phyloP scores from a whole-genome alignment of 768 basidiomycete genomes.

The Boletus insuetus region DNA sequence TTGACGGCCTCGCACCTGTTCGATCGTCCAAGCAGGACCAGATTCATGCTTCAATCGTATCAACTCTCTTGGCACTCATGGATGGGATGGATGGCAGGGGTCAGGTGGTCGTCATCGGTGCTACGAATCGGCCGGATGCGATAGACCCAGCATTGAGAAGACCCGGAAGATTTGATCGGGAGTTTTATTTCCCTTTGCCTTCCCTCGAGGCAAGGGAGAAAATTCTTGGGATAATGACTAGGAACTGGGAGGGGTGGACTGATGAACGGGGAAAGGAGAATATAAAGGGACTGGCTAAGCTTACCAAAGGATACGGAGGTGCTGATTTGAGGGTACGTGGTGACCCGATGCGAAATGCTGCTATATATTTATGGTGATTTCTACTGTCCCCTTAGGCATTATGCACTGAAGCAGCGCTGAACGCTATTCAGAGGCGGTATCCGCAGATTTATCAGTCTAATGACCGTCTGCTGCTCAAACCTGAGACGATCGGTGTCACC shows the following conservation, averaged over 20 bases:
- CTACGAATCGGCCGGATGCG: slow-evolving; percentile 97
- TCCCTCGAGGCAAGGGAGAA: slow-evolving; percentile 79
- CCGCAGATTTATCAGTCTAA: slow-evolving; percentile 95
- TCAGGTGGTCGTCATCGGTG: slow-evolving; percentile 96
- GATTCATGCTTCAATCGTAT: slow-evolving; percentile 97
- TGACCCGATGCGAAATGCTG: neutral
- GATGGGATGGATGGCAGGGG: slow-evolving; percentile 99
- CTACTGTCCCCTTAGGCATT: slow-evolving; percentile 55
- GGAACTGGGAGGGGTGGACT: slow-evolving; percentile 84
- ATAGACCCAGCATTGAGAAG: slow-evolving; percentile 93
- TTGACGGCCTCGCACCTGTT: slow-evolving; percentile 96
- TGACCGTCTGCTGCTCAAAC: slow-evolving; percentile 80
- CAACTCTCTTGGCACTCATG: slow-evolving; percentile 94
- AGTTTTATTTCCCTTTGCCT: slow-evolving; percentile 96
- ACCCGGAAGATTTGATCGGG: slow-evolving; percentile 94
- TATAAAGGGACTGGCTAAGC: slow-evolving; percentile 68
- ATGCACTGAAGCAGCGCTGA: slow-evolving; percentile 95
- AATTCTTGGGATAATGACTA: slow-evolving; percentile 89
- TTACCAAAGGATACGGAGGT: slow-evolving; percentile 97
- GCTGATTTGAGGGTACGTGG: slow-evolving; percentile 85
- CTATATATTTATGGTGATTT: slow-evolving; percentile 4
- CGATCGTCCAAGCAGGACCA: slow-evolving; percentile 99
- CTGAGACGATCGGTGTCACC: slow-evolving; percentile 80
- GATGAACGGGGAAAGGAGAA: slow-evolving; percentile 46
- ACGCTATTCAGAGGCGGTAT: slow-evolving; percentile 93